Base-by-base conservation (phyloP, 2,329 filamentous ascomycete genomes). In the Chaetomiaceae sp. region DNA sequence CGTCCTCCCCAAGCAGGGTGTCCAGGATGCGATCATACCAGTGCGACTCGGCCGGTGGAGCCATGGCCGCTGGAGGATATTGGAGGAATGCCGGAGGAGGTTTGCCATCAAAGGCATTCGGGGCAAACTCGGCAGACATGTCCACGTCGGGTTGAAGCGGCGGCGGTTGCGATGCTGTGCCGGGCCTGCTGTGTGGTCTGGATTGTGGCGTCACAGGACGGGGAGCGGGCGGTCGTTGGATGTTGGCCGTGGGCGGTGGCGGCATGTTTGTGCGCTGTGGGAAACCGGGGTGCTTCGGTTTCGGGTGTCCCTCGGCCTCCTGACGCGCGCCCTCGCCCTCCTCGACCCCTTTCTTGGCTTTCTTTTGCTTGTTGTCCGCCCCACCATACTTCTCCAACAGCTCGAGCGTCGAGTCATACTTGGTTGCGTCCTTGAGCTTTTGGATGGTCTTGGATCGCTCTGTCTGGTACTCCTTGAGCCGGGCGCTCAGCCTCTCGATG, bases 1-100 rank as follows among this genome's bases (percentile, higher is more conserved):
- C 93, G 63, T 99, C 93, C 64, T 99, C 93, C 44, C 93, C 93
- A 0, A 99, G 78, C 21, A 99, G 81, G 0, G 95, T 81, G 63
- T 99, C 93, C 51, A 99, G 75, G 47, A 99, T 83, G 50, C 92
- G 83, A 66, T 99, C 93, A 69, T 97, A 99, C 93, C 93, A 99
- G 64, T 87, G 84, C 14, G 82, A 66, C 51, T 75, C 74, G 17
- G 65, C 50, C 12, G 62, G 57, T 19, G 49, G 46, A 13, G 44
- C 40, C 44, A 50, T 48, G 16, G 63, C 51, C 8, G 64, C 40
- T 25, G 62, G 45, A 39, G 66, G 57, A 45, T 66, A 63, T 54
- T 66, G 58, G 8, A 60, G 56, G 23, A 53, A 55, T 27, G 65
- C 48, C 37, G 54, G 48, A 53, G 57, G 65, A 62, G 58, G 20